Percentiles rank a stretch among this genome's conserved stretches.
Conservation (phyloP, 2,329 filamentous ascomycete species). For the Fusarium sp. region DNA sequence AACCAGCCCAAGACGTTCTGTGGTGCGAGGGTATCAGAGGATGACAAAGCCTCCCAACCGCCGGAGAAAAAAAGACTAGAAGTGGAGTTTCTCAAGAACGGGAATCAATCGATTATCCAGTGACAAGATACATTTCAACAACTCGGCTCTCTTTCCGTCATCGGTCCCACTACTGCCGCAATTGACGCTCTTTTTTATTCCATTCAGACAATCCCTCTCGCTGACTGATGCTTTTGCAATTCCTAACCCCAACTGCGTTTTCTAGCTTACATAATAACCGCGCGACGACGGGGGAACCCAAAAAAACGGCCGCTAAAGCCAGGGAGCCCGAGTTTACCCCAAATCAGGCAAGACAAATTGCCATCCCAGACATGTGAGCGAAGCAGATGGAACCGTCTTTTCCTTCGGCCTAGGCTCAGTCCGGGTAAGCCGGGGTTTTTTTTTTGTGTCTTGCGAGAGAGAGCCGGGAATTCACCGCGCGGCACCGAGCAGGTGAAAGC, state of each 20-base stretch:
- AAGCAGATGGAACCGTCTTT: conserved; percentile 24
- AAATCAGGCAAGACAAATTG: conserved; percentile 27
- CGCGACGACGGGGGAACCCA: background rate
- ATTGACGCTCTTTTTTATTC: conserved; percentile 14
- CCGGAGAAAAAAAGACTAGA: conserved; percentile 12
- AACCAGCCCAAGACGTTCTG: conserved; percentile 28
- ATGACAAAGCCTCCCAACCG: conserved; percentile 32
- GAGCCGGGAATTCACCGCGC: conserved; percentile 45
- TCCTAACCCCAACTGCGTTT: conserved; percentile 24
- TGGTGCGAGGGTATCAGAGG: conserved; percentile 22
- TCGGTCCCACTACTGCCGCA: conserved; percentile 33
- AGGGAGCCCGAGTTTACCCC: conserved; percentile 11
- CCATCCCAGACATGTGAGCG: conserved; percentile 35
- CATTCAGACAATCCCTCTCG: conserved; percentile 2
- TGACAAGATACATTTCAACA: conserved; percentile 13
- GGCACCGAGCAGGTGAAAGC: conserved; percentile 36
- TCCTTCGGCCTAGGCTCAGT: conserved; percentile 5
- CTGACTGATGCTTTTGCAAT: conserved; percentile 47
- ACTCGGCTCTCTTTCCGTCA: conserved; percentile 23
- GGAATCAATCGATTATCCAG: conserved; percentile 1
- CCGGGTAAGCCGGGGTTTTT: conserved; percentile 39
- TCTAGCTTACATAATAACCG: conserved; percentile 39
- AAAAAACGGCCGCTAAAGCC: conserved; percentile 12
- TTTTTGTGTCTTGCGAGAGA: conserved; percentile 1
- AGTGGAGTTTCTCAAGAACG: conserved; percentile 11